These are phyloP conservation scores for Pythium brassicae DNA, from an alignment of 352 stramenopile species.

Conservation along the genomic window DNA sequence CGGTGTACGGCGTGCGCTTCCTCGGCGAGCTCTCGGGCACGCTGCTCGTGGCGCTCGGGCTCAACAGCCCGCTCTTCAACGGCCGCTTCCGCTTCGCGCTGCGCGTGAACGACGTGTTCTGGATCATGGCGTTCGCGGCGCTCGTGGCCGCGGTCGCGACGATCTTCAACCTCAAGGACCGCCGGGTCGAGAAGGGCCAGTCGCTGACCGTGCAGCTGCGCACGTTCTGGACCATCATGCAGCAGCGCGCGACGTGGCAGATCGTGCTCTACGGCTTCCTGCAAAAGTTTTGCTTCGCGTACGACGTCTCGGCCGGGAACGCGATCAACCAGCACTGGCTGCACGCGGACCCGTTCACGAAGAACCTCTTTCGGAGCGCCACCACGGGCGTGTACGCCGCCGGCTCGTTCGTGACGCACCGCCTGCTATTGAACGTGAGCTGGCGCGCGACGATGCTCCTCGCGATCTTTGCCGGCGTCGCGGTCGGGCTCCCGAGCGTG, in stretches of 20 bases:
- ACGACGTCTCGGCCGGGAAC: constrained; percentile 48
- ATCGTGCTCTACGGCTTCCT: constrained; percentile 67
- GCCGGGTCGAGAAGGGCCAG: constrained; percentile 16
- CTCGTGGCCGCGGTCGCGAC: constrained; percentile 30
- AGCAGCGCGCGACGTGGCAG: constrained; percentile 65
- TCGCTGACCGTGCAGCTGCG: constrained; percentile 26
- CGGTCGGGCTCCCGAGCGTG: constrained; percentile 30
- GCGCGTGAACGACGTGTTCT: constrained; percentile 33
- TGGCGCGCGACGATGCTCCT: constrained; percentile 56
- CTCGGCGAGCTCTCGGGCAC: constrained; percentile 46
- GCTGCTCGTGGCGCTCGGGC: constrained; percentile 41
- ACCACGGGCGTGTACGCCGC: constrained; percentile 48
- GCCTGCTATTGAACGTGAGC: constrained; percentile 48
- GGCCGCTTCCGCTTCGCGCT: constrained; percentile 47
- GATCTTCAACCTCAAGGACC: constrained; percentile 37
- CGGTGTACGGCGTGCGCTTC: constrained; percentile 63
- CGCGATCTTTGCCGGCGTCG: constrained; percentile 35
- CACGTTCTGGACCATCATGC: constrained; percentile 55
- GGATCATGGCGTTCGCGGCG: constrained; percentile 27
- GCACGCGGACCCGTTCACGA: constrained; percentile 53
- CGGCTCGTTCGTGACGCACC: constrained; percentile 50
- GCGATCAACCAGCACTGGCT: constrained; percentile 61
- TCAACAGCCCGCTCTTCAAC: constrained; percentile 57
- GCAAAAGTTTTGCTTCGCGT: constrained; percentile 57
- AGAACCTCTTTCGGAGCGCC: constrained; percentile 55